Evolutionary conservation across 2,329 filamentous ascomycete species (phyloP), one percentile per base, ranked within the genome.

Genomic region (Colletotrichum acutatum): DNA sequence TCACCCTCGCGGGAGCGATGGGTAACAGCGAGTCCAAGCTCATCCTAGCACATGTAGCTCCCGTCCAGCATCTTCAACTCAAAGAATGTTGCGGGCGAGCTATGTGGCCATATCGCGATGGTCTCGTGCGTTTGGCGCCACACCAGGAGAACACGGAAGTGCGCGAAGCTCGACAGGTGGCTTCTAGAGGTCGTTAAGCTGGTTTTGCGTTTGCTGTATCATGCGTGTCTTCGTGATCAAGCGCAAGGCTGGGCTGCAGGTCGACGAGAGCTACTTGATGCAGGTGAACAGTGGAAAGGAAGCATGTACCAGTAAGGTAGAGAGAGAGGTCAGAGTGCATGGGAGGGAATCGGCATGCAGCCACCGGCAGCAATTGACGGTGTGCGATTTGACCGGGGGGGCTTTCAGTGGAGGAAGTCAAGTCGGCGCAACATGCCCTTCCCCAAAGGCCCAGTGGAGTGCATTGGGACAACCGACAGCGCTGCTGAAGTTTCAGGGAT

Each of bases 1-100:
- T 94, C 80, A 98, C 91, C 88, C 94, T 93, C 85, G 95, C 96
- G 81, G 95, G 95, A 83, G 95, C 94, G 86, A 95, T 91, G 83
- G 96, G 95, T 82, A 95, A 93, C 82, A 98, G 90, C 83, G 94
- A 92, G 87, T 98, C 96, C 85, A 94, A 89, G 86, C 90, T 92
- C 95, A 97, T 97, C 81, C 85, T 93, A 87, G 83, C 85, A 87
- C 85, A 80, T 81, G 83, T 69, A 34, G 71, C 56, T 66, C 46
- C 61, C 46, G 63, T 72, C 57, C 72, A 74, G 74, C 74, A 75
- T 75, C 74, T 73, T 75, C 69, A 58, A 46, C 12, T 68, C n/a
- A 59, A 61, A 46, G 32, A 56, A 52, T 52, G 30, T 32, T 61
- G 71, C 24, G 59, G 59, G 54, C 67, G 61, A 71, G 56, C 67